A percentile compares a stretch with the other conserved stretches of the same genome.
Evolutionary conservation across 2,329 filamentous ascomycete species (phyloP).

Genomic region (Pseudogymnoascus sp.): DNA sequence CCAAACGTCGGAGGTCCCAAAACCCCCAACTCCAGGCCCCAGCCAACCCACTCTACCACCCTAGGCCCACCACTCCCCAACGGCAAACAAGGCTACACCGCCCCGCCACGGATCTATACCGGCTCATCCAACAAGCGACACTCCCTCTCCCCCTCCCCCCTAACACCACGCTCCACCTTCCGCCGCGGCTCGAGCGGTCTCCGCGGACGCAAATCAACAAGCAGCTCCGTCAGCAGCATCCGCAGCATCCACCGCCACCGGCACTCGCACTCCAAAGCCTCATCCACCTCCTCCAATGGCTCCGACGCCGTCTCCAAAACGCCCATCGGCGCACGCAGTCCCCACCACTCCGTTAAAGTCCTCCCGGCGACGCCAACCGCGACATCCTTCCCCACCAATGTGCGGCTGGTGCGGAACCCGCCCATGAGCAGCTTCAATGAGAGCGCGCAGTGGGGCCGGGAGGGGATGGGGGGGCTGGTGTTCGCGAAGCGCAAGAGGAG

Average conservation of each 20-base stretch:
- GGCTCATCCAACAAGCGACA: slow-evolving; percentile 55
- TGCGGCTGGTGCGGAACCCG: slow-evolving; percentile 66
- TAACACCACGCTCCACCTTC: slow-evolving; percentile 82
- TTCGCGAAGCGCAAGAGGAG: slow-evolving; percentile 78
- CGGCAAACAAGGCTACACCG: slow-evolving; percentile 26
- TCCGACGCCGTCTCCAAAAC: slow-evolving; percentile 65
- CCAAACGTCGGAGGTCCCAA: slow-evolving; percentile 36
- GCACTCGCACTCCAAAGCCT: slow-evolving; percentile 87
- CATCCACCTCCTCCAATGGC: slow-evolving; percentile 77
- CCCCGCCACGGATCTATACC: slow-evolving; percentile 30
- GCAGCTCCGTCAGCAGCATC: slow-evolving; percentile 87
- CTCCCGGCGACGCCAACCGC: slow-evolving; percentile 79
- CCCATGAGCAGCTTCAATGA: slow-evolving; percentile 50
- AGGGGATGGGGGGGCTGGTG: slow-evolving; percentile 49
- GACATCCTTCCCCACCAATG: slow-evolving; percentile 70
- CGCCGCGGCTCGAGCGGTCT: slow-evolving; percentile 76
- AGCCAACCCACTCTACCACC: slow-evolving; percentile 41
- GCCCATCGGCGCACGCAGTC: slow-evolving; percentile 58
- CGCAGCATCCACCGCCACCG: slow-evolving; percentile 82
- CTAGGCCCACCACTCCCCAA: slow-evolving; percentile 28
- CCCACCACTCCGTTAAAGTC: slow-evolving; percentile 90
- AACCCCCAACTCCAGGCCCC: slow-evolving; percentile 50
- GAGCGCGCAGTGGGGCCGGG: slow-evolving; percentile 40
- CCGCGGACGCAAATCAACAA: slow-evolving; percentile 88
- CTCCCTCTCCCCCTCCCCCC: slow-evolving; percentile 75